Evolutionary conservation across 106 monocot species (phyloP).

Genomic region (Phalaenopsis equestris): DNA sequence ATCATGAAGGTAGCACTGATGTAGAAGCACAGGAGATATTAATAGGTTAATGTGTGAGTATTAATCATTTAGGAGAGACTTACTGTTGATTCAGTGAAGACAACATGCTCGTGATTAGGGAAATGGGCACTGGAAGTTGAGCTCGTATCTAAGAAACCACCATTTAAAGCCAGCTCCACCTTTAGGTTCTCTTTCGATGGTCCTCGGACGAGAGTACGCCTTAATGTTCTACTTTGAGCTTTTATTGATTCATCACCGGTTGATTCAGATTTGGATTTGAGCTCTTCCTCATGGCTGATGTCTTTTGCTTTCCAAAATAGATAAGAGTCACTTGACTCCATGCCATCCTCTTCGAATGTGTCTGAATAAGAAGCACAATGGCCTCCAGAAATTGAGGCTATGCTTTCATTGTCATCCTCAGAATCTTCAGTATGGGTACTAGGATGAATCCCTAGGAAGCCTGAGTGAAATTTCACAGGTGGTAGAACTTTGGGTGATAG

Average conservation of each 20-base stretch:
- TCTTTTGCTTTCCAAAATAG: conserved; percentile 27
- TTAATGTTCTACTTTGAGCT: not conserved
- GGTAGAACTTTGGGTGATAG: conserved; percentile 43
- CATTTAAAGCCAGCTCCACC: conserved; percentile 31
- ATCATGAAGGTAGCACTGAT: conserved; percentile 27
- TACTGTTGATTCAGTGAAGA: conserved; percentile 15
- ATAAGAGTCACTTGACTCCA: conserved; percentile 42
- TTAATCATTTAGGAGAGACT: not conserved
- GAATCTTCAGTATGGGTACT: conserved; percentile 20
- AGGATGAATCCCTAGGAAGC: conserved; percentile 20
- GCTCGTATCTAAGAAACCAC: not conserved
- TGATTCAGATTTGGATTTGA: conserved; percentile 8
- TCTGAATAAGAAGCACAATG: conserved; percentile 47
- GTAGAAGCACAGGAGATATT: not conserved
- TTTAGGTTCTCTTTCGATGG: conserved; percentile 60
- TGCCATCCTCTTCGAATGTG: conserved; percentile 41
- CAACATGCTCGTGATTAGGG: conserved; percentile 12
- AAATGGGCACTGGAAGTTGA: conserved; percentile 6
- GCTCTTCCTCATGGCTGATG: conserved; percentile 29
- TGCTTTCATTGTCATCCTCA: conserved; percentile 56
- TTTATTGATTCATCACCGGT: conserved; percentile 7
- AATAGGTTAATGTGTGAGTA: too few species aligned
- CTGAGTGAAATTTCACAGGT: conserved; percentile 31
- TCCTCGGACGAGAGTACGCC: conserved; percentile 37
- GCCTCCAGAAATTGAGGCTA: conserved; percentile 40